phyloP scores from a whole-genome alignment of 2,329 filamentous ascomycete genomes.

The Exophiala bonariae region DNA sequence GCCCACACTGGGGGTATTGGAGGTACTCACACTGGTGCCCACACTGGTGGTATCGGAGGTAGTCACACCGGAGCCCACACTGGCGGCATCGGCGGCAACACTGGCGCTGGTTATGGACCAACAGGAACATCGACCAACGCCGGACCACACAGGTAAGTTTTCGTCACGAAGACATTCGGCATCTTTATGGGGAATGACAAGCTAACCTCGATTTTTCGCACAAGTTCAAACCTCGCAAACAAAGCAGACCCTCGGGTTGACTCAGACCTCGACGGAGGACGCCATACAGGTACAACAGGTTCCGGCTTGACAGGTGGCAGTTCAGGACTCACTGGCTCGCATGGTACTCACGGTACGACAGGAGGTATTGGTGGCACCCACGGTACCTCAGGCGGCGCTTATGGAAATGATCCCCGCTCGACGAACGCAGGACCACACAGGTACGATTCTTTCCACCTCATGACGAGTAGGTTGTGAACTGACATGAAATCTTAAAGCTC shows the following conservation, averaged over 20 bases:
- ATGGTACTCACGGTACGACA: no score
- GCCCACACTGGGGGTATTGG: no score
- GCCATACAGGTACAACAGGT: constrained; percentile 18
- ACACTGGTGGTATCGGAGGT: no score
- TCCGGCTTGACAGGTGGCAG: constrained; percentile 10
- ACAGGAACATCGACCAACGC: constrained; percentile 14
- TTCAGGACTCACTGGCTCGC: no score
- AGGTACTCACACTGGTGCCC: constrained; percentile 2
- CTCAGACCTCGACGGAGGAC: constrained; percentile 27
- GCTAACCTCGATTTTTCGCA: no score
- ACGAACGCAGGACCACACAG: constrained; percentile 42
- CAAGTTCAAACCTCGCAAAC: constrained; percentile 44
- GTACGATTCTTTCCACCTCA: not conserved
- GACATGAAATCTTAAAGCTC: constrained; percentile 23
- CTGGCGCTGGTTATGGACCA: not conserved
- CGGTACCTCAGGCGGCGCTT: constrained; percentile 17
- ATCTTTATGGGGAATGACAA: no score
- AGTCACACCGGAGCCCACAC: not conserved
- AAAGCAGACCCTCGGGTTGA: constrained; percentile 34
- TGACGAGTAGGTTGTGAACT: not conserved
- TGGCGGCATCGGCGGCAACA: not conserved
- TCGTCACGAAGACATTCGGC: no score
- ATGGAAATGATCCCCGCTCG: constrained; percentile 14
- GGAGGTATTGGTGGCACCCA: constrained; percentile 13
- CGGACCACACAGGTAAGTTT: constrained; percentile 25